Percentiles rank a stretch among this genome's conserved stretches.
Conservation (phyloP, 305 asterid species). For the Euphrasia arctica region DNA sequence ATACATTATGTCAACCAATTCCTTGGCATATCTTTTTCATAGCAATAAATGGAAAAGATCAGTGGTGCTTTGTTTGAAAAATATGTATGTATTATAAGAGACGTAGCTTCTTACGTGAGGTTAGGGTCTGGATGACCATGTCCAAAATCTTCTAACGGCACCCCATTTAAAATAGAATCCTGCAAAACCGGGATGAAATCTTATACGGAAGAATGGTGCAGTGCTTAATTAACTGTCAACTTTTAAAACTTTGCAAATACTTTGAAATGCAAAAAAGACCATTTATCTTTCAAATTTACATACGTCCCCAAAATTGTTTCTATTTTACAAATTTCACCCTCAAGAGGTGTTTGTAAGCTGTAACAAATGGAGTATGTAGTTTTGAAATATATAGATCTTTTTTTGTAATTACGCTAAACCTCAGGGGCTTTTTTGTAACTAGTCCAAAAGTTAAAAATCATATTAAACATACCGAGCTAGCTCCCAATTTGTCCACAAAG, state of each 20-base stretch:
- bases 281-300: not conserved
- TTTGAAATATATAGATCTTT: not conserved
- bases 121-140: conserved; percentile 99
- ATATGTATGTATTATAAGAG: conserved; percentile 13
- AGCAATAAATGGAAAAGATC: conserved; percentile 29
- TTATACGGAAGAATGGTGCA: conserved; percentile 12
- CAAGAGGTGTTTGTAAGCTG: not conserved
- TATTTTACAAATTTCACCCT: conserved; percentile 1
- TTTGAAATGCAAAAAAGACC: not conserved
- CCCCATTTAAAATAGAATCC: conserved; percentile 82
- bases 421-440: not conserved
- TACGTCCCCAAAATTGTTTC: not conserved
- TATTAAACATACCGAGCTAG: conserved; percentile 53
- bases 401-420: conserved; percentile 1
- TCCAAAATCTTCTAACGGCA: conserved; percentile 95
- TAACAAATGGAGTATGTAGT: conserved; percentile 3
- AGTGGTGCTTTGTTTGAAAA: conserved; percentile 23
- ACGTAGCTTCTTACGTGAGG: conserved; percentile 67
- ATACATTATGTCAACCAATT: conserved; percentile 77
- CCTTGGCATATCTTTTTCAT: conserved; percentile 84
- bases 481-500: conserved; percentile 93
- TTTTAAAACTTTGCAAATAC: not conserved
- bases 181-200: conserved; percentile 27
- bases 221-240: conserved; percentile 1
- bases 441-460: not conserved